Evolutionary conservation across 306 rosid genomes (phyloP), one percentile per base, ranked within the genome.

Genomic region (Castanea crenata): DNA sequence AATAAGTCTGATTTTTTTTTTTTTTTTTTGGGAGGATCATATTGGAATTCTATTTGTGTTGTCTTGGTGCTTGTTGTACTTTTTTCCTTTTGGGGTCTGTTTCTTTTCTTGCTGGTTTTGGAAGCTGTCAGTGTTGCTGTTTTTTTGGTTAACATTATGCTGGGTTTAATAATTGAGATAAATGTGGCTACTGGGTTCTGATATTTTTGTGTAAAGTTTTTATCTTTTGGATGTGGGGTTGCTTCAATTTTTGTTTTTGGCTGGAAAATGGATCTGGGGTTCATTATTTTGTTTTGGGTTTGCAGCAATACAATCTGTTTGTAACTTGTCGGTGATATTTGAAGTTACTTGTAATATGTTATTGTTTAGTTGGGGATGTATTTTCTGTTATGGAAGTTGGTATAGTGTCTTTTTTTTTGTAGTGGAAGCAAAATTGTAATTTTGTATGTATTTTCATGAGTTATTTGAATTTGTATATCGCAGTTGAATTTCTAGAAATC

Each of bases 261-360:
- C 41, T 80, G 54, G 71, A 79, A 87, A 73, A 79, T 83, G 90
- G 92, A 90, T 89, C 90, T 90, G 92, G 67, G 74, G 78, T 84
- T 80, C 79, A 13, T 76, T 82, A 31, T 62, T 80, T 78, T 49
- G 31, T 81, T 46, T 69, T 71, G 73, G 41, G 21, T 83, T 75
- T 86, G 14, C 71, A 20, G 59, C 67, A 35, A 64, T 34, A 38
- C 16, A 41, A 21, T 54, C 67, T 32, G 55, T 27, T 55, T 38
- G 15, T 49, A 49, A 29, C 52, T 21, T 15, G 52, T 20, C 21
- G 14, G 25, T 61, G 38, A 12, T 65, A 34, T 49, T 71, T 14
- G 3, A 49, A 44, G 20, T 46, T 52, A 31, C 21, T 57, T 8
- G 54, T 13, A 9, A 54, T 34, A 9, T 19, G 35, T 35, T n/a